Evolutionary conservation across 2,329 filamentous ascomycete species (phyloP), one percentile per base, ranked within the genome.

Genomic region (Pseudogymnoascus sp.): DNA sequence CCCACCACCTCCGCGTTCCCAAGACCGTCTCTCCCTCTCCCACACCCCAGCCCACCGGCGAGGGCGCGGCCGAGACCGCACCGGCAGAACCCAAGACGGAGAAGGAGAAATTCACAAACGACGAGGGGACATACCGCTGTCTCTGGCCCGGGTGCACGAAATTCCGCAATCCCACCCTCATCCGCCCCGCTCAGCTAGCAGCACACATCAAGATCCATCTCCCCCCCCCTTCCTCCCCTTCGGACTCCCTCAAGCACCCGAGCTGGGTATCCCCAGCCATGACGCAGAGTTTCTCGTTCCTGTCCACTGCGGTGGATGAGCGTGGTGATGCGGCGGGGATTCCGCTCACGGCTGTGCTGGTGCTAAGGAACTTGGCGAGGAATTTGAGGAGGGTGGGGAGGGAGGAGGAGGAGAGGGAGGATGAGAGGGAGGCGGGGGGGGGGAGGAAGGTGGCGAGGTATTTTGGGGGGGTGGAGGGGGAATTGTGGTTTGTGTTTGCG

Each of bases 281-380:
- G 73, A 85, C 80, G 4, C 80, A 86, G 74, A 75, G 76, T 5
- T 74, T 87, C 31, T 76, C 78, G 1, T 82, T 79, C 70, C 82
- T 86, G 66, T 81, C 85, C 71, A 88, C 85, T 3, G 74, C 79
- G 51, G 80, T 79, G 39, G 83, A 85, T 66, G 79, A 79, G 7
- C 77, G 81, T 4, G 78, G 81, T 2, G 83, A 92, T 71, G 87
- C 90, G 2, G 88, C 88, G 0, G 90, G 90, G 4, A 87, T 93
- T 37, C 89, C 90, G n/a, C 80, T 93, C 6, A 90, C 88, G 63
- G 88, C 89, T 2, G 87, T 89, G 13, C 80, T 93, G 28, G 89
- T 95, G 37, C 80, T 95, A 54, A 84, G 90, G 31, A 95, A 95
- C 73, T 85, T 95, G 66, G 90, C 90, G 11, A 82, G 81, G 68